A percentile compares a stretch with the other conserved stretches of the same genome.
Conservation (phyloP, 2,329 filamentous ascomycete species). For the Aspergillus sp. region DNA sequence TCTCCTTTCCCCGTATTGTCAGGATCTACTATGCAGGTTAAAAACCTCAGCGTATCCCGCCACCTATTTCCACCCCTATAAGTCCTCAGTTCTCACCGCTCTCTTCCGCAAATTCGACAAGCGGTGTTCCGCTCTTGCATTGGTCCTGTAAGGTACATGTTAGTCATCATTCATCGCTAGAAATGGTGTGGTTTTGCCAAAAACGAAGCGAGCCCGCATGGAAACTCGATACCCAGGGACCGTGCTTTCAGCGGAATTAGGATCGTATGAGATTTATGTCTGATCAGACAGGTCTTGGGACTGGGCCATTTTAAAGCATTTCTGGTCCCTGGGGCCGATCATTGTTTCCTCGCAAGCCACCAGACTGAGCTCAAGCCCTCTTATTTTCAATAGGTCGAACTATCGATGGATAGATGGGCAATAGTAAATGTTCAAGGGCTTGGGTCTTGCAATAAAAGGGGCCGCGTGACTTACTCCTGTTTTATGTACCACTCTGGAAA, state of each 20-base stretch:
- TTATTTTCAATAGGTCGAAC: too few relatives aligned
- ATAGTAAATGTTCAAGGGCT: too few relatives aligned
- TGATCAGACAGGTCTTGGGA: too few relatives aligned
- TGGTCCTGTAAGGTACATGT: conserved; percentile 54
- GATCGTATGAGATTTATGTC: too few relatives aligned
- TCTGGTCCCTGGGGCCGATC: too few relatives aligned
- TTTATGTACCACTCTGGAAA: conserved; percentile 69
- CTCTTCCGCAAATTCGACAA: conserved; percentile 66
- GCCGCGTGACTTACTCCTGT: conserved; percentile 58
- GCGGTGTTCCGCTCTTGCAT: conserved; percentile 69
- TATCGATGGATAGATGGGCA: too few relatives aligned
- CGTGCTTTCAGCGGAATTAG: background rate
- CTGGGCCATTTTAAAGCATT: too few relatives aligned
- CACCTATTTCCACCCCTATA: background rate
- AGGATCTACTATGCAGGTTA: too few relatives aligned
- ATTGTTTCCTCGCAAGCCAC: too few relatives aligned
- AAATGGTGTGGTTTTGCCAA: conserved; percentile 5
- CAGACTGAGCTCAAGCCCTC: too few relatives aligned
- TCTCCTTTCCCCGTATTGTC: too few relatives aligned
- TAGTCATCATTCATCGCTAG: conserved; percentile 9
- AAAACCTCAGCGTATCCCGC: background rate
- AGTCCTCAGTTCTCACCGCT: conserved; percentile 7
- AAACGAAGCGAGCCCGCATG: conserved; percentile 9
- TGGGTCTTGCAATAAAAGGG: background rate
- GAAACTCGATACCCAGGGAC: conserved; percentile 7